These are phyloP conservation scores for Penicillium sclerotigenum DNA, from an alignment of 2,329 filamentous ascomycete species.

Conservation along the genomic window DNA sequence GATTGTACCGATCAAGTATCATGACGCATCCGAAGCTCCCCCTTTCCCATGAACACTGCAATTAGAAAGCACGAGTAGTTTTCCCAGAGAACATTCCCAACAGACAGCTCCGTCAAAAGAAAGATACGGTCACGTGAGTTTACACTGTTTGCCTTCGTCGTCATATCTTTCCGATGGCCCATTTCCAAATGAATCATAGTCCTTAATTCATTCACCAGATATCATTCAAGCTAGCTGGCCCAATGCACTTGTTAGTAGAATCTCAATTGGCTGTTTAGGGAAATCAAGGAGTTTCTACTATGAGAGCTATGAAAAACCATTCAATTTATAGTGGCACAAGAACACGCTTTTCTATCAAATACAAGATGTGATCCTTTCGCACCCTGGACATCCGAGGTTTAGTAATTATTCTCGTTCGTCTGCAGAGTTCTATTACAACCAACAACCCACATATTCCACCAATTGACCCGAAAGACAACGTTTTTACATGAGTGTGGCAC, in stretches of 20 bases:
- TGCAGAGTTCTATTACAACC: not conserved
- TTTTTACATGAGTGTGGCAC: not conserved
- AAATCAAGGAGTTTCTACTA: not conserved
- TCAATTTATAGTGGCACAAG: not conserved
- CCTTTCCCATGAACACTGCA: constrained; percentile 3
- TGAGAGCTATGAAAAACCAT: not conserved
- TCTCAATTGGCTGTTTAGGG: no score
- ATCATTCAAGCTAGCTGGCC: no score
- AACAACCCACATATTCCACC: not conserved
- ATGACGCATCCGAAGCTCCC: constrained; percentile 3
- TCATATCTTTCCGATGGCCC: constrained; percentile 7
- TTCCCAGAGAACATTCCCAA: not conserved
- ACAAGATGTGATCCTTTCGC: not conserved
- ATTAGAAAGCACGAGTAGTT: constrained; percentile 2
- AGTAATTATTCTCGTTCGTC: not conserved
- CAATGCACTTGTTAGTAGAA: no score
- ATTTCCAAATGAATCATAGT: no score
- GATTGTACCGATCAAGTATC: not conserved
- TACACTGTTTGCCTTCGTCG: constrained; percentile 26
- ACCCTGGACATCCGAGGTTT: not conserved
- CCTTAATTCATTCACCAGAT: no score
- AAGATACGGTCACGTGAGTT: constrained; percentile 31
- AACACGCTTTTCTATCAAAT: not conserved
- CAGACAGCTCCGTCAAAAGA: constrained; percentile 10
- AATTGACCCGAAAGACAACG: not conserved